Percentiles rank a stretch among this genome's conserved stretches.
Evolutionary conservation across 768 basidiomycete species (phyloP).

Genomic region (Boletus subcaerulescens): DNA sequence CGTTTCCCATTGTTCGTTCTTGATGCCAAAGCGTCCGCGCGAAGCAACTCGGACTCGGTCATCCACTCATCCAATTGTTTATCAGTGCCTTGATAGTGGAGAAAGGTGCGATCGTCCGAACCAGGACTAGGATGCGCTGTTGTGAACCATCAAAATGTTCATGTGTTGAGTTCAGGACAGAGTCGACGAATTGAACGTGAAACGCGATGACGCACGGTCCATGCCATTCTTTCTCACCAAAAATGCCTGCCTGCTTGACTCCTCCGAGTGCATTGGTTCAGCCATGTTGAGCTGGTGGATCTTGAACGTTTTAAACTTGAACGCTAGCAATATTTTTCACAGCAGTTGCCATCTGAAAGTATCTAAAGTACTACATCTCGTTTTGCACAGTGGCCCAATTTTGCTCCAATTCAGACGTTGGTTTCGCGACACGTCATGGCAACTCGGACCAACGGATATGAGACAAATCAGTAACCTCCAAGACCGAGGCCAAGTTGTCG

Average conservation of each 20-base stretch:
- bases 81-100: constrained; percentile 71
- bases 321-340: background rate
- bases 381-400: too few species aligned
- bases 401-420: too few species aligned
- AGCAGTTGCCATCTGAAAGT: background rate
- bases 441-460: too few species aligned
- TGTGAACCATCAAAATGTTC: constrained; percentile 15
- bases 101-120: constrained; percentile 49
- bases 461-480: too few species aligned
- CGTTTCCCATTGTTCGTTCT: constrained; percentile 34
- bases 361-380: too few species aligned
- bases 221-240: constrained; percentile 33
- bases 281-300: constrained; percentile 18
- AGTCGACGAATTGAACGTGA: constrained; percentile 3
- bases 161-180: constrained; percentile 9
- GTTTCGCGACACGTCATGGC: too few species aligned
- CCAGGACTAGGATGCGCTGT: constrained; percentile 43
- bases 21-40: constrained; percentile 12
- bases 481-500: too few species aligned
- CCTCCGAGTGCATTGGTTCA: constrained; percentile 11
- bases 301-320: background rate
- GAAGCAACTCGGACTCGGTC: constrained; percentile 38
- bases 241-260: constrained; percentile 9
- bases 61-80: constrained; percentile 78
- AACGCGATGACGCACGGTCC: constrained; percentile 36